Base-by-base conservation (phyloP, 495 filamentous ascomycete genomes). In the Aspergillus incahuasiensis region DNA sequence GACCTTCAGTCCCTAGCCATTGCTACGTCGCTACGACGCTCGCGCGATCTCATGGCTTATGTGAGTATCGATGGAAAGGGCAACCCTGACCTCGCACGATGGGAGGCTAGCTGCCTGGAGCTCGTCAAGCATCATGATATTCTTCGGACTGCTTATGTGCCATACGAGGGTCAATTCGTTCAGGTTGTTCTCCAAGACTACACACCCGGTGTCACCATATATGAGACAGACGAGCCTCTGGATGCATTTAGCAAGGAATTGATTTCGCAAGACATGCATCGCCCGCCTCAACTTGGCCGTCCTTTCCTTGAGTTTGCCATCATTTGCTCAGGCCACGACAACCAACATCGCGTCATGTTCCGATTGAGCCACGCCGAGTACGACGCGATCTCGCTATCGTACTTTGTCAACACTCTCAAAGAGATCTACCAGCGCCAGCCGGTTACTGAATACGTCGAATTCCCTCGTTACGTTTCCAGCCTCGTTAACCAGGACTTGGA, bases 311-410 rank as follows among this genome's bases (percentile, higher is more conserved):
- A 79, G 45, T 77, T 81, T 59, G 66, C 75, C 22, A 70, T 79
- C 21, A 63, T 82, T 39, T 66, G 67, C n/a, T 63, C 68, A 32
- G 66, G 62, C 15, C 50, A 54, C 5, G 61, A 60, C 1, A 51
- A 66, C 21, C 66, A 32, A 2, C 65, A 74, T 62, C 72, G 69
- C 12, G 77, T 86, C 22, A 55, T 74, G 28, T 69, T 86, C 54
- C 73, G 80, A 7, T 70, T 86, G 2, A 84, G 80, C 1, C 83
- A 86, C 60, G 80, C 82, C 0, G 82, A 85, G 45, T 86, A 85
- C 63, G 83, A 86, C 55, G 83, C 78, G 21, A 73, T 84, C 6
- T 83, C 75, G 53, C 74, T 87, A 1, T 78, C 82, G 8, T 66
- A 68, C 8, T 71, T 85, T 6, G 67, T 83, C 5, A 50, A 68